These are phyloP conservation scores for Phaeotremella skinneri DNA, from an alignment of 768 basidiomycete species.

Conservation along the genomic window DNA sequence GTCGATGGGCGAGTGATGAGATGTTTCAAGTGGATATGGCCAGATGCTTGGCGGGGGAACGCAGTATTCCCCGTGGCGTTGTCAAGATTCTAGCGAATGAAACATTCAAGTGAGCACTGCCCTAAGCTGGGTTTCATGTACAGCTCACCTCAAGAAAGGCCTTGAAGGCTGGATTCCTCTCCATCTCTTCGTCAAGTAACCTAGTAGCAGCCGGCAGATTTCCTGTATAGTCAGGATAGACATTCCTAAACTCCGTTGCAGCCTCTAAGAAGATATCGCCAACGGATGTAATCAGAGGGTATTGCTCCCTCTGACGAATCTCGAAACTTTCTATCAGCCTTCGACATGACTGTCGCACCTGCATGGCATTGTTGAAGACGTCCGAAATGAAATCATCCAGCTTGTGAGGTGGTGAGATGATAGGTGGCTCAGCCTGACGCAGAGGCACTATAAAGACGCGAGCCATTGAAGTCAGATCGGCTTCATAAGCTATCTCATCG, in stretches of 20 bases:
- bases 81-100: not conserved
- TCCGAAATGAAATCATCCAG: slow-evolving; percentile 93
- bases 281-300: slow-evolving; percentile 74
- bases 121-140: too few relatives aligned
- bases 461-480: slow-evolving; percentile 81
- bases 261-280: slow-evolving; percentile 86
- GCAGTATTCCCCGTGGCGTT: not conserved
- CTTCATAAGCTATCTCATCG: slow-evolving; percentile 83
- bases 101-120: too few relatives aligned
- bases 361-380: slow-evolving; percentile 87
- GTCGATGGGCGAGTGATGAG: slow-evolving; percentile 76
- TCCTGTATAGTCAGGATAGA: slow-evolving; percentile 71
- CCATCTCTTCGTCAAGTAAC: slow-evolving; percentile 79
- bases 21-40: slow-evolving; percentile 57
- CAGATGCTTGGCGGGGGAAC: not conserved
- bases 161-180: slow-evolving; percentile 74
- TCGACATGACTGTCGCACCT: slow-evolving; percentile 81
- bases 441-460: slow-evolving; percentile 79
- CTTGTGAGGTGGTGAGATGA: slow-evolving; percentile 60
- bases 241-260: slow-evolving; percentile 79
- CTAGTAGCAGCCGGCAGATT: slow-evolving; percentile 82
- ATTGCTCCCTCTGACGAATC: slow-evolving; percentile 81
- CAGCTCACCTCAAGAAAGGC: slow-evolving; percentile 69
- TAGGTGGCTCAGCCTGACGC: slow-evolving; percentile 68
- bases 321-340: slow-evolving; percentile 80